phyloP scores from a whole-genome alignment of 176 grass and related monocot species.

The Urochloa ruziziensis region DNA sequence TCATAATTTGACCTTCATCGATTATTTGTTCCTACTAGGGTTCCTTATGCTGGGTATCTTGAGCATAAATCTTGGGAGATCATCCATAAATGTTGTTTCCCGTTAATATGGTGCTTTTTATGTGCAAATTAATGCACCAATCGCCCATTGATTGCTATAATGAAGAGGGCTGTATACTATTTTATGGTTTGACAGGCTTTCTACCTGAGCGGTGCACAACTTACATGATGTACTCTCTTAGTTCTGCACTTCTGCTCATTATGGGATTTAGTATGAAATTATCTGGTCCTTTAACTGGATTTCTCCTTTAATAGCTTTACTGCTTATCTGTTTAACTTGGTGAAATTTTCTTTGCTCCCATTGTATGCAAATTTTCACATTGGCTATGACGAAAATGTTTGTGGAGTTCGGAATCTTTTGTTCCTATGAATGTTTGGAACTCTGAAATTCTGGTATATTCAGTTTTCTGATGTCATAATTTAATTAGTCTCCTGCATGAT shows the following conservation, averaged over 20 bases:
- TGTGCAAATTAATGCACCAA: conserved; percentile 14
- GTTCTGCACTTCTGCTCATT: background rate
- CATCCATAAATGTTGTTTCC: background rate
- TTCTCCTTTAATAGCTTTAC: background rate
- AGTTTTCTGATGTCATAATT: background rate
- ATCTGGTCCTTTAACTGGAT: background rate
- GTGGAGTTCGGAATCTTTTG: background rate
- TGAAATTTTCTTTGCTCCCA: background rate
- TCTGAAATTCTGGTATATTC: conserved; percentile 1
- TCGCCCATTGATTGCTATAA: background rate
- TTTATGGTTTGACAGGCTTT: background rate
- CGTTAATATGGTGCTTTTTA: background rate
- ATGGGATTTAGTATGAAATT: background rate
- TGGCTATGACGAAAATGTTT: background rate
- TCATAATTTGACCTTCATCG: background rate
- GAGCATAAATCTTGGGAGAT: background rate
- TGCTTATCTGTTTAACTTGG: background rate
- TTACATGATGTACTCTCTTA: background rate
- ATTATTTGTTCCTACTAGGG: background rate
- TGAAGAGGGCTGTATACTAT: background rate
- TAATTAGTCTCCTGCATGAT: background rate
- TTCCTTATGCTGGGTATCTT: background rate
- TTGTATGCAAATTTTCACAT: conserved; percentile 8
- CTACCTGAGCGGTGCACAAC: background rate
- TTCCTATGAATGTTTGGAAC: background rate